Evolutionary conservation across 345 rosid genomes (phyloP).

Genomic region (Eucalyptus dawsonii): DNA sequence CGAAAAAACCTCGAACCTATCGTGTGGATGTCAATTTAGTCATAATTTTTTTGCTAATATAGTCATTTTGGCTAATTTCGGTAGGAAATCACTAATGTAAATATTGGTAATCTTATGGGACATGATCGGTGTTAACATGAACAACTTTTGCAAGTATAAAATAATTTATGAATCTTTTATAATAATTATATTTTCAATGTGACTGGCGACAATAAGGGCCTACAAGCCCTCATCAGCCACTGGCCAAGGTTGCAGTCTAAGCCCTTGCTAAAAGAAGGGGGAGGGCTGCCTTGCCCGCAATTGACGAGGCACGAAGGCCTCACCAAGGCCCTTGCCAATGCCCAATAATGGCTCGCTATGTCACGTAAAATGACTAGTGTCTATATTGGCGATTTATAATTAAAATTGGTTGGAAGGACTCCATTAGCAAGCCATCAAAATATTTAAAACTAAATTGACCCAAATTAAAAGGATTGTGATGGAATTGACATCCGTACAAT

Average conservation of each 20-base stretch:
- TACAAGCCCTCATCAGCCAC: accelerated
- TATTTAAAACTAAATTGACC: neutral
- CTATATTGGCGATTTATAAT: accelerated
- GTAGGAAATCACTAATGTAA: neutral
- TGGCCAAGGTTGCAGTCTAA: neutral
- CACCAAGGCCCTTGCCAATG: neutral
- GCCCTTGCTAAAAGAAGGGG: neutral
- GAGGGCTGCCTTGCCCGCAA: neutral
- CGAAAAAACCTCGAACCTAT: neutral
- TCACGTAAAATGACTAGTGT: accelerated
- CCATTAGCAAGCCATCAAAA: neutral
- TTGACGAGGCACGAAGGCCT: neutral
- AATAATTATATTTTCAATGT: neutral
- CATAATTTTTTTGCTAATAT: neutral
- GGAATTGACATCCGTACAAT: accelerated
- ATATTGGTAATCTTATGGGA: accelerated
- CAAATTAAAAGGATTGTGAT: neutral
- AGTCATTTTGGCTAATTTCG: accelerated
- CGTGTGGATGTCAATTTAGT: accelerated
- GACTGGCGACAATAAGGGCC: neutral
- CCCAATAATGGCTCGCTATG: accelerated
- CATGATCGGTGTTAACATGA: accelerated
- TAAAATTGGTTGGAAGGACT: accelerated
- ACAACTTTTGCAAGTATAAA: neutral
- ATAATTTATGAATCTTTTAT: neutral